Conservation (phyloP, 2,329 filamentous ascomycete genomes). For the Neurospora crassa region DNA sequence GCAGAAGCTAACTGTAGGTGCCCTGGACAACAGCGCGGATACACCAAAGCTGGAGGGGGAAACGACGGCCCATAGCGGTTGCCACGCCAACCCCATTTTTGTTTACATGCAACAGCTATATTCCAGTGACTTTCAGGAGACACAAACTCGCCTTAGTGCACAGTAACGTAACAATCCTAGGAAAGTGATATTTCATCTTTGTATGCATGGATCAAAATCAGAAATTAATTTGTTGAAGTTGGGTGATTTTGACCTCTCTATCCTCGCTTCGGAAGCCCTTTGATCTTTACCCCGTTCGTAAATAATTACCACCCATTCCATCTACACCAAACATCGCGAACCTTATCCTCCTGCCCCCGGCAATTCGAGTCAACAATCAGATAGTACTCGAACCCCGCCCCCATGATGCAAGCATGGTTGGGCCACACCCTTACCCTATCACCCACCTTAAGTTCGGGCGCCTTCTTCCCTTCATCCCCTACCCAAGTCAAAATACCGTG, state of each 20-base stretch:
- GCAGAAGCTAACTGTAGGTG: neutral
- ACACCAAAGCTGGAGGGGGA: neutral
- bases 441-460: slow-evolving; percentile 46
- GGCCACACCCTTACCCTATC: slow-evolving; percentile 65
- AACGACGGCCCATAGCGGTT: neutral
- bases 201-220: neutral
- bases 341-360: slow-evolving; percentile 43
- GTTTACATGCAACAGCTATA: neutral
- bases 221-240: neutral
- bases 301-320: slow-evolving; percentile 56
- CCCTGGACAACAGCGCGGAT: neutral
- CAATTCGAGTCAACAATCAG: slow-evolving; percentile 58
- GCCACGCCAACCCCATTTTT: neutral
- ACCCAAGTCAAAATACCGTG: slow-evolving; percentile 63
- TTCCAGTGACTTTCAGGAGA: neutral
- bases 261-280: neutral
- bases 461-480: slow-evolving; percentile 29
- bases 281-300: neutral
- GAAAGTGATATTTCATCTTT: neutral
- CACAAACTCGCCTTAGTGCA: neutral
- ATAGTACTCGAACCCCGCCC: slow-evolving; percentile 63
- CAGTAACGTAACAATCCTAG: neutral
- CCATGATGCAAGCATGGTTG: slow-evolving; percentile 73
- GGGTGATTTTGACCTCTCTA: neutral
- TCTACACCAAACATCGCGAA: slow-evolving; percentile 68